phyloP scores from a whole-genome alignment of 495 filamentous ascomycete species.

The Penicillium pancosmium region DNA sequence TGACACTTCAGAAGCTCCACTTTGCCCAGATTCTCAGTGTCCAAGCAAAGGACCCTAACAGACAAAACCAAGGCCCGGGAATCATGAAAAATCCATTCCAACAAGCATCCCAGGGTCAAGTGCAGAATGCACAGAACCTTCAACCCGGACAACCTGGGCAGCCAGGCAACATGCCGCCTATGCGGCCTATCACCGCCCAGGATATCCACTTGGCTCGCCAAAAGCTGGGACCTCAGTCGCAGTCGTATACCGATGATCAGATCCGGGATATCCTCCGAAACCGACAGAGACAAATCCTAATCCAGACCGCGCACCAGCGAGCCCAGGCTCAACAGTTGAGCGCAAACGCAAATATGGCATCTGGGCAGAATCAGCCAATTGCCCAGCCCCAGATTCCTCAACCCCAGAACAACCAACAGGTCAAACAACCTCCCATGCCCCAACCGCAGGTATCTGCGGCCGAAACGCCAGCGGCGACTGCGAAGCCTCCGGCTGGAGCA shows the following conservation, averaged over 20 bases:
- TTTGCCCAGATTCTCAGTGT: constrained; percentile 43
- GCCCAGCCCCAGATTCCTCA: constrained; percentile 38
- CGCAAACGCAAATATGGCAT: constrained; percentile 26
- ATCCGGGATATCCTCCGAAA: constrained; percentile 48
- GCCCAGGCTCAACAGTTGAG: constrained; percentile 31
- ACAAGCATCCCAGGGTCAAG: constrained; percentile 28
- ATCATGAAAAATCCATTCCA: constrained; percentile 27
- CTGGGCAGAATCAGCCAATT: constrained; percentile 39
- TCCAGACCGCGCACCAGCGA: constrained; percentile 36
- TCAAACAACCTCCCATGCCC: constrained; percentile 27
- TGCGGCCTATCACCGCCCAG: constrained; percentile 43
- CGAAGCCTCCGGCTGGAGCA: constrained; percentile 28
- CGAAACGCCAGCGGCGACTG: constrained; percentile 18
- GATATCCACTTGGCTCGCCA: constrained; percentile 51
- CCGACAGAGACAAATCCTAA: constrained; percentile 34
- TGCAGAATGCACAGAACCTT: constrained; percentile 43
- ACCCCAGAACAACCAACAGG: constrained; percentile 24
- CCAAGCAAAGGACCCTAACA: constrained; percentile 31
- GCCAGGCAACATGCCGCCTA: constrained; percentile 28
- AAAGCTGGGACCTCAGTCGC: constrained; percentile 41
- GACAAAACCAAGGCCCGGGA: constrained; percentile 32
- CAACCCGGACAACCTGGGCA: constrained; percentile 23
- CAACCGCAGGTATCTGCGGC: constrained; percentile 22
- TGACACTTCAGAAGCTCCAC: constrained; percentile 57
- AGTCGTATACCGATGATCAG: constrained; percentile 55